Conservation (phyloP, 2,329 filamentous ascomycete species). For the Juglanconis sp. region DNA sequence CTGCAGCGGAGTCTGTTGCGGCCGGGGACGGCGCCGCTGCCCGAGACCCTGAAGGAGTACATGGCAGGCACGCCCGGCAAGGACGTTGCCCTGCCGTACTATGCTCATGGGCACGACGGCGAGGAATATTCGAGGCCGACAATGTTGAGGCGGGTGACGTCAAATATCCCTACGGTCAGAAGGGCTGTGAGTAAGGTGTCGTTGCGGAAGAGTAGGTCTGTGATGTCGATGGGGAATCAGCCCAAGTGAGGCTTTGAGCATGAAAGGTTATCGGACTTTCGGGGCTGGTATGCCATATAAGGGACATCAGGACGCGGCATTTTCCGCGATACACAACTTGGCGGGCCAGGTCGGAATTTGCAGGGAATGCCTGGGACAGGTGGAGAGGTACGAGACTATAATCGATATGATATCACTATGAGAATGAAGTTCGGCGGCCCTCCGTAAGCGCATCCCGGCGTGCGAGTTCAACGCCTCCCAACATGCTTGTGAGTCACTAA, state of each 20-base stretch:
- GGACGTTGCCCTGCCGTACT: constrained; percentile 2
- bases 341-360: background rate
- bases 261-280: background rate
- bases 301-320: background rate
- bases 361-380: background rate
- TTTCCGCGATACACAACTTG: background rate
- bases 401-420: background rate
- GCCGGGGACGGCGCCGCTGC: constrained; percentile 3
- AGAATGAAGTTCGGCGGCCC: background rate
- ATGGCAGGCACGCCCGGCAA: constrained; percentile 1
- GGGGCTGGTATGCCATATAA: background rate
- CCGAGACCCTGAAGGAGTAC: constrained; percentile 6
- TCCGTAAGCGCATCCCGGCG: too few species aligned
- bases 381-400: too few species aligned
- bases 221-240: background rate
- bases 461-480: too few species aligned
- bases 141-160: constrained; percentile 3
- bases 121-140: background rate
- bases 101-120: background rate
- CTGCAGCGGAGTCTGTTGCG: constrained; percentile 3
- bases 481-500: too few species aligned
- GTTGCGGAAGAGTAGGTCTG: constrained; percentile 4
- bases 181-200: constrained; percentile 10
- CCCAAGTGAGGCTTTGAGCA: background rate
- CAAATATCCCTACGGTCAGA: background rate